Evolutionary conservation across 805 yeast genomes (phyloP).

Genomic region (Starmerella geochares): DNA sequence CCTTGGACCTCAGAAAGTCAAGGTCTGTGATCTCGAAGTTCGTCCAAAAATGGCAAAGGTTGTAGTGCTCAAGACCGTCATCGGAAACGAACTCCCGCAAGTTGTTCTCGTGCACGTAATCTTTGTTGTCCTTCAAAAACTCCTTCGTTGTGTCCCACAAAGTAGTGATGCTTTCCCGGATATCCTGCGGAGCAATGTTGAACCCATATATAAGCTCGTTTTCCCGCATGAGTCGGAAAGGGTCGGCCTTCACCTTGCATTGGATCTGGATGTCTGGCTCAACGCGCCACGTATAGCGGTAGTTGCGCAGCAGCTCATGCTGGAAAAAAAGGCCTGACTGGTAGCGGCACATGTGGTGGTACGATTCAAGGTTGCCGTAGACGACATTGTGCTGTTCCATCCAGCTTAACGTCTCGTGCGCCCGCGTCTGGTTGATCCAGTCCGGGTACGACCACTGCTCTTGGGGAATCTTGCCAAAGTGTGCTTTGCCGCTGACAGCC

Average conservation of each 20-base stretch:
- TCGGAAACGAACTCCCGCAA: conserved; percentile 60
- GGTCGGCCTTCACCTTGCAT: conserved; percentile 56
- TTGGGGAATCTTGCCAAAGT: conserved; percentile 51
- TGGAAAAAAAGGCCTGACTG: conserved; percentile 64
- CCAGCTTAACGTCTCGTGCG: conserved; percentile 38
- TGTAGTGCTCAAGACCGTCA: conserved; percentile 58
- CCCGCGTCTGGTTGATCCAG: conserved; percentile 48
- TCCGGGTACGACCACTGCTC: conserved; percentile 64
- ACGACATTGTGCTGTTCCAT: conserved; percentile 40
- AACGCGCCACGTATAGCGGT: conserved; percentile 66
- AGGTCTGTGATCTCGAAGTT: conserved; percentile 75
- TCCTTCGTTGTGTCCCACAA: conserved; percentile 50
- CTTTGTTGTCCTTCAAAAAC: conserved; percentile 38
- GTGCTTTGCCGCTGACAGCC: conserved; percentile 49
- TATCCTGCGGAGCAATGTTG: conserved; percentile 56
- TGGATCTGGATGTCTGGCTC: conserved; percentile 55
- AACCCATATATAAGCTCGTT: conserved; percentile 56
- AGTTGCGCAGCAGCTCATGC: conserved; percentile 47
- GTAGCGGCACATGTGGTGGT: conserved; percentile 74
- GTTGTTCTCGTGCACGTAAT: conserved; percentile 47
- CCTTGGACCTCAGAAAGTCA: conserved; percentile 63
- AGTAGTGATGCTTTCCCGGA: conserved; percentile 48
- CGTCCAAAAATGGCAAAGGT: conserved; percentile 81
- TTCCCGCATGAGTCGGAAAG: conserved; percentile 48
- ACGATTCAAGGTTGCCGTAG: conserved; percentile 52